Conservation (phyloP, 805 yeast species). For the Kluyveromyces siamensis region DNA sequence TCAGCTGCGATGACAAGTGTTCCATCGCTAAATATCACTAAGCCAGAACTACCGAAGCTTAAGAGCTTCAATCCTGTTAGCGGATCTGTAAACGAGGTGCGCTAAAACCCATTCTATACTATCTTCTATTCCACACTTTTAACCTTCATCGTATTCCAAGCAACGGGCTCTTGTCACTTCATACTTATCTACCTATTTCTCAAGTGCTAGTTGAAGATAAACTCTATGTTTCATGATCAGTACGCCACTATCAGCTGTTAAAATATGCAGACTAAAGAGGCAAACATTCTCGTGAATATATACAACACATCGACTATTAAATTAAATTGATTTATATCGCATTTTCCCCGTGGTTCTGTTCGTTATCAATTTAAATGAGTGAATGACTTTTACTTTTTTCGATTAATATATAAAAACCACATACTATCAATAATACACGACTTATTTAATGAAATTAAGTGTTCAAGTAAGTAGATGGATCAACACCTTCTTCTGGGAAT, state of each 20-base stretch:
- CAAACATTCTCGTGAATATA: no score
- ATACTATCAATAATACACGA: not conserved
- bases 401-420: not conserved
- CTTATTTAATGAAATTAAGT: constrained; percentile 36
- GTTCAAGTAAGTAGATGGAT: constrained; percentile 96
- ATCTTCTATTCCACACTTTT: no score
- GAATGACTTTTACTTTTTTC: not conserved
- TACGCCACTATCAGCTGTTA: no score
- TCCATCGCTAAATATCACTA: not conserved
- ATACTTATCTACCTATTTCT: no score
- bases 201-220: no score
- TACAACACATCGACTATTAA: no score
- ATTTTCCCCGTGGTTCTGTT: no score
- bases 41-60: constrained; percentile 16
- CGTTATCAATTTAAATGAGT: not conserved
- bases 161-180: no score
- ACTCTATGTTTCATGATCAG: no score
- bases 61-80: constrained; percentile 22
- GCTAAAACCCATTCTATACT: not conserved
- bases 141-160: no score
- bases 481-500: constrained; percentile 97
- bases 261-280: no score
- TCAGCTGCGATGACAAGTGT: not conserved
- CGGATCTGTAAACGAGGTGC: constrained; percentile 15
- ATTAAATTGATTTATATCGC: no score